phyloP scores from a whole-genome alignment of 2,329 filamentous ascomycete species.

The Periglandula ipomoeae region DNA sequence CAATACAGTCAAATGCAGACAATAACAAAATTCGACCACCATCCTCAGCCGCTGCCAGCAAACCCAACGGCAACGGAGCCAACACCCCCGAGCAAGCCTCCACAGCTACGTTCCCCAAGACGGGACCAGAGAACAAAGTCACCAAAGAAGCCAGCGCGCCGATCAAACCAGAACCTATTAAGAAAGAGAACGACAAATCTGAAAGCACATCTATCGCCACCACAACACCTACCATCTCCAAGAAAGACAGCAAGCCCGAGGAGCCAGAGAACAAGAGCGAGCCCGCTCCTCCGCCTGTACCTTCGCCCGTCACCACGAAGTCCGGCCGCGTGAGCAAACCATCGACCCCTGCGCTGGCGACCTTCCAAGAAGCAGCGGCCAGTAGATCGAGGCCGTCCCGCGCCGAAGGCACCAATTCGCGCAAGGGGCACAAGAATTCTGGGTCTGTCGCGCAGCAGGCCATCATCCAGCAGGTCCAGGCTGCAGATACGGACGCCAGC shows the following conservation, averaged over 20 bases:
- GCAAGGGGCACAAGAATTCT: constrained; percentile 52
- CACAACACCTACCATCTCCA: constrained; percentile 20
- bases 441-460: constrained; percentile 27
- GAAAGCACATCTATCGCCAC: constrained; percentile 17
- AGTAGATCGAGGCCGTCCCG: constrained; percentile 43
- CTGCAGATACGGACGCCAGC: constrained; percentile 31
- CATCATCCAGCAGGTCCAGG: constrained; percentile 22
- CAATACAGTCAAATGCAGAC: constrained; percentile 51
- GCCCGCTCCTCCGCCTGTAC: constrained; percentile 27
- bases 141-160: constrained; percentile 36
- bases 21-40: constrained; percentile 27
- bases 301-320: constrained; percentile 49
- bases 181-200: constrained; percentile 23
- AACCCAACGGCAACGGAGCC: constrained; percentile 43
- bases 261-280: constrained; percentile 29
- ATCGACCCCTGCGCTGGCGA: constrained; percentile 52
- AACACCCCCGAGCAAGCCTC: constrained; percentile 27
- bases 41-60: constrained; percentile 34
- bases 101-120: constrained; percentile 19
- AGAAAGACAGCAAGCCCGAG: constrained; percentile 35
- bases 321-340: constrained; percentile 58
- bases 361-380: constrained; percentile 44
- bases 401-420: constrained; percentile 28
- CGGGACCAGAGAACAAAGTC: constrained; percentile 36
- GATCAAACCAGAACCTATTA: constrained; percentile 22